Evolutionary conservation across 805 yeast species (phyloP), one percentile per base, ranked within the genome.

Genomic region (Candida jianshihensis): DNA sequence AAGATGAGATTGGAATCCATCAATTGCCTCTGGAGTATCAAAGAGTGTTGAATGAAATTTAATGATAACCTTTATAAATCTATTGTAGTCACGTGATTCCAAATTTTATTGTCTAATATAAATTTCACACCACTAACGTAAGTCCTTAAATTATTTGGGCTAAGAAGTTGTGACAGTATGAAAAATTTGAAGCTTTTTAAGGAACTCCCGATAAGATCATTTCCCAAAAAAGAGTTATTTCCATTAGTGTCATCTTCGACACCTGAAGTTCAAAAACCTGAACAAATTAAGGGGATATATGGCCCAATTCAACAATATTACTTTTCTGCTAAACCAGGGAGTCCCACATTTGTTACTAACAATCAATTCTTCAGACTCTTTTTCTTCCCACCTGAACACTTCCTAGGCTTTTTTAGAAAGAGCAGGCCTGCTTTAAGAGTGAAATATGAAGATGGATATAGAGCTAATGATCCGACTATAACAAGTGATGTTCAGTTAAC

Each of bases 381-480:
- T 4, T 52, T 33, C 31, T 52, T 41, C 36, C 53, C 54, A 13
- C 46, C 49, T 2, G 36, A 38, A 1, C 55, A 50, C 26, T n/a
- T 51, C 3, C 31, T 46, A 6, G 47, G 47, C 1, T 11, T 47
- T 4, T 49, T 46, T 33, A 39, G 54, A 12, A 52, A 52, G 34
- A 38, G 42, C 11, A 38, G 36, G n/a, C 56, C 54, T 3, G 45
- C 53, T 0, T 16, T 52, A 9, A 22, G 54, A n/a, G 33, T 52
- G 5, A 43, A 41, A 28, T 46, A 36, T 28, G 27, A 38, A 9
- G 44, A 46, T 15, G 48, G 47, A 1, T 41, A 21, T 9, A 10
- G 39, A 5, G 36, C 41, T 18, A 52, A 52, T 35, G 47, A 49
- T 31, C 36, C 40, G 7, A 19, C 10, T 3, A 25, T 45, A 13